Conservation (phyloP, 2,329 filamentous ascomycete genomes). For the Bisporella sp. region DNA sequence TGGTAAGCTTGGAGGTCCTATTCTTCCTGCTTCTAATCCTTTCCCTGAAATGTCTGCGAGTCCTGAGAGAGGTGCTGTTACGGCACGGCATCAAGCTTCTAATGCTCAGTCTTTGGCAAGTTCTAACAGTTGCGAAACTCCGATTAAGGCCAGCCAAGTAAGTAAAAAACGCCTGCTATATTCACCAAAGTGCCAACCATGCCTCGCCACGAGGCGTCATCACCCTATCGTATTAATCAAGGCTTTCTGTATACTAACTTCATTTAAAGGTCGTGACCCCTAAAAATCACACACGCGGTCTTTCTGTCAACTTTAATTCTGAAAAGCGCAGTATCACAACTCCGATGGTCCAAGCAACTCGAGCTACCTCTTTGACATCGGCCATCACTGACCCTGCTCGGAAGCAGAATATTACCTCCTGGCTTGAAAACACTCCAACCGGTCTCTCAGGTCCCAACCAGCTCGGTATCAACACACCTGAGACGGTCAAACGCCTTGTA, state of each 20-base stretch:
- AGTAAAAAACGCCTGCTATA: neutral
- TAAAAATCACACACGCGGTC: neutral
- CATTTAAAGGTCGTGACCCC: neutral
- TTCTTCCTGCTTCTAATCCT: too few relatives aligned
- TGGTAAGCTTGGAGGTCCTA: too few relatives aligned
- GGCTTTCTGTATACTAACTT: neutral
- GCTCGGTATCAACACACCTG: neutral
- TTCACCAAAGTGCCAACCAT: neutral
- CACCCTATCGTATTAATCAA: neutral
- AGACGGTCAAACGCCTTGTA: neutral
- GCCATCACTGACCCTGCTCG: slow-evolving; percentile 9
- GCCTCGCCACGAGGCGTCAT: neutral
- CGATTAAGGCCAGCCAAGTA: too few relatives aligned
- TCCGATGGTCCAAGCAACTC: slow-evolving; percentile 13
- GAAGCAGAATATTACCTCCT: slow-evolving; percentile 10
- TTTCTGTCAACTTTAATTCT: slow-evolving; percentile 9
- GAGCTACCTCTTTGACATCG: slow-evolving; percentile 7
- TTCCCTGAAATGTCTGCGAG: too few relatives aligned
- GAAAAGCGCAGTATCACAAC: slow-evolving; percentile 11
- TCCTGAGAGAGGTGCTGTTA: too few relatives aligned
- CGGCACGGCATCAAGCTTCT: too few relatives aligned
- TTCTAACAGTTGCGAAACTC: too few relatives aligned
- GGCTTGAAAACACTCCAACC: slow-evolving; percentile 10
- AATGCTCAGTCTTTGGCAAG: too few relatives aligned
- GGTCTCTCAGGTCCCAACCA: neutral